Conservation (phyloP, 495 filamentous ascomycete species). For the Penicillium robsamsonii region DNA sequence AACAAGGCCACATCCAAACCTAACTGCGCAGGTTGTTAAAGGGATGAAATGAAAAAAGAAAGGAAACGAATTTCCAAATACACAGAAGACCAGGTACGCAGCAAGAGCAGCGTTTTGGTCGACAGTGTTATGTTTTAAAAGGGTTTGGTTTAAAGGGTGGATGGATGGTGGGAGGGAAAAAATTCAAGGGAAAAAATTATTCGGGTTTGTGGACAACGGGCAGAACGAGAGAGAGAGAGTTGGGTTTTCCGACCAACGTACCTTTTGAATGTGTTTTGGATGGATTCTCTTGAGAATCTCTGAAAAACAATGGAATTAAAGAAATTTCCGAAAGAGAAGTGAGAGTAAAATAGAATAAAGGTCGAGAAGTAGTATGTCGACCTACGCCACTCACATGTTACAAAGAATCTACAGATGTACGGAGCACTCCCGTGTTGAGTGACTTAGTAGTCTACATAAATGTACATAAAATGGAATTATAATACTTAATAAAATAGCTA, state of each 20-base stretch:
- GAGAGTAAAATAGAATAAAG: not conserved
- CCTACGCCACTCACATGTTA: constrained; percentile 12
- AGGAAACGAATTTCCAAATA: constrained; percentile 16
- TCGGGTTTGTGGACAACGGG: constrained; percentile 17
- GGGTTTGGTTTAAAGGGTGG: constrained; percentile 9
- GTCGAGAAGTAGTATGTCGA: not conserved
- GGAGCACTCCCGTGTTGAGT: too few relatives aligned
- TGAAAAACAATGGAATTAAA: not conserved
- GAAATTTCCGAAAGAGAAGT: not conserved
- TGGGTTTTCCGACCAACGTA: constrained; percentile 5
- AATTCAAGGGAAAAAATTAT: constrained; percentile 26
- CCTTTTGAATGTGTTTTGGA: not conserved
- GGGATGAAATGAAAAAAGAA: constrained; percentile 26
- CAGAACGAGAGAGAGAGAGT: not conserved
- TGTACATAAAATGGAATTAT: not conserved
- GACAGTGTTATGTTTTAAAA: constrained; percentile 10
- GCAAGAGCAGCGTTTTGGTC: constrained; percentile 29
- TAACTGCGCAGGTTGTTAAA: constrained; percentile 23
- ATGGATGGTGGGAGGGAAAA: constrained; percentile 12
- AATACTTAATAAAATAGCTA: not conserved
- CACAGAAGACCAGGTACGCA: constrained; percentile 28
- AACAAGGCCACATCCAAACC: constrained; percentile 37
- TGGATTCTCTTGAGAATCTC: not conserved
- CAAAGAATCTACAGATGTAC: not conserved
- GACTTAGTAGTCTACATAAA: too few relatives aligned